phyloP scores from a whole-genome alignment of 1,284 basidiomycete genomes.

The Coniferiporia sulphurascens region DNA sequence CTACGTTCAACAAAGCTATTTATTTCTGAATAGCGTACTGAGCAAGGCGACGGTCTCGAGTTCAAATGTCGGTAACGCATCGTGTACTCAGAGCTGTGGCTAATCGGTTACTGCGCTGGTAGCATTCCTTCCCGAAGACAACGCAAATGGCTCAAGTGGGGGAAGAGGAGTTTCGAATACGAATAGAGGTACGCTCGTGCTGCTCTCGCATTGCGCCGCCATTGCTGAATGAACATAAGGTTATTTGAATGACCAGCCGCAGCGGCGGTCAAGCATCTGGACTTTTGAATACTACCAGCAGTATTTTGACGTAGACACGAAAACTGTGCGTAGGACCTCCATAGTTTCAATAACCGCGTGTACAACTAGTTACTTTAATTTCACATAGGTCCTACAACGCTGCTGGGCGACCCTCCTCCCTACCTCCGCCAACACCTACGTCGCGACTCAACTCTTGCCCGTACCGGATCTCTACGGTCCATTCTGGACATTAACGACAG shows the following conservation, averaged over 20 bases:
- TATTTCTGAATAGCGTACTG: constrained; percentile 37
- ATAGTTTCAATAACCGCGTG: background rate
- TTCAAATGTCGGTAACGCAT: constrained; percentile 46
- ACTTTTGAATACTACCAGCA: constrained; percentile 73
- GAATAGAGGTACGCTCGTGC: constrained; percentile 40
- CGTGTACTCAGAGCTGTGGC: constrained; percentile 20
- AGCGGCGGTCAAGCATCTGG: constrained; percentile 55
- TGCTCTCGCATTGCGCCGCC: background rate
- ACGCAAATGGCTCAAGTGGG: constrained; percentile 22
- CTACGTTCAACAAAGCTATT: background rate
- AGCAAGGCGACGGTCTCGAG: constrained; percentile 60
- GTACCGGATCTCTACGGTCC: constrained; percentile 79
- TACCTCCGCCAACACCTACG: constrained; percentile 45
- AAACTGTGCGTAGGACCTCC: constrained; percentile 42
- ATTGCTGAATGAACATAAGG: constrained; percentile 30
- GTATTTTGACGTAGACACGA: constrained; percentile 79
- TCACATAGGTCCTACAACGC: constrained; percentile 53
- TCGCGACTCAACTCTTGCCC: constrained; percentile 58
- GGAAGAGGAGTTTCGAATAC: constrained; percentile 39
- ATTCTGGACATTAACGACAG: constrained; percentile 93
- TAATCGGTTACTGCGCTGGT: background rate
- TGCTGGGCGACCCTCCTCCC: constrained; percentile 74
- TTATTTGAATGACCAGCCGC: constrained; percentile 47
- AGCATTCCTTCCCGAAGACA: constrained; percentile 7
- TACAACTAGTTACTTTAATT: background rate